A percentile compares a stretch with the other conserved stretches of the same genome.
These are phyloP conservation scores for Pneumocystis wakefieldiae DNA, from an alignment of 1,139 yeast genomes.

Conservation along the genomic window DNA sequence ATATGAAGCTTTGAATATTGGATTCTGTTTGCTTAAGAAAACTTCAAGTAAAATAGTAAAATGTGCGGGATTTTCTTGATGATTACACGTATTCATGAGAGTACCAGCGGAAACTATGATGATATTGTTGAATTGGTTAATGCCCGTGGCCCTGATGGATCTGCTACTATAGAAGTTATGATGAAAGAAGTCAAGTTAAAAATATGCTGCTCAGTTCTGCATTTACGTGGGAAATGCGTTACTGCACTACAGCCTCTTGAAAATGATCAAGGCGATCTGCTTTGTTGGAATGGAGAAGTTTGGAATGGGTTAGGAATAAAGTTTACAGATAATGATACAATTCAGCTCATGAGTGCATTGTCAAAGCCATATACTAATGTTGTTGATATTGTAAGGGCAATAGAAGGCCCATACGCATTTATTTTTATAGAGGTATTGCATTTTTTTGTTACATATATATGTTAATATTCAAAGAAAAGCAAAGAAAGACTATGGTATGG, in stretches of 20 bases:
- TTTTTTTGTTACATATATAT: background rate
- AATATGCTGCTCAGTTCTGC: constrained; percentile 34
- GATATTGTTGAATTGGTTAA: background rate
- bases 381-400: constrained; percentile 23
- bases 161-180: background rate
- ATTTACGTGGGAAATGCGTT: constrained; percentile 60
- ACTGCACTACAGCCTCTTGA: constrained; percentile 10
- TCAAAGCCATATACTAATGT: constrained; percentile 19
- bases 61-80: background rate
- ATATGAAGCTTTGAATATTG: no score
- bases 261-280: constrained; percentile 3
- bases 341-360: constrained; percentile 26
- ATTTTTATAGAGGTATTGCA: constrained; percentile 34
- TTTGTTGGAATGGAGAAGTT: constrained; percentile 9
- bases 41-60: background rate
- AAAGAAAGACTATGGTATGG: constrained; percentile 48
- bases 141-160: background rate
- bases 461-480: constrained; percentile 2
- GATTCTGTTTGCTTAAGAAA: no score
- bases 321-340: constrained; percentile 36
- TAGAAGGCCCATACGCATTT: constrained; percentile 74
- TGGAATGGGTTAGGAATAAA: background rate
- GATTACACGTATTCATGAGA: background rate
- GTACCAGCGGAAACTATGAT: background rate
- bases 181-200: background rate